Evolutionary conservation across 176 grass and related monocot species (phyloP).

Genomic region (Cenchrus purpureus): DNA sequence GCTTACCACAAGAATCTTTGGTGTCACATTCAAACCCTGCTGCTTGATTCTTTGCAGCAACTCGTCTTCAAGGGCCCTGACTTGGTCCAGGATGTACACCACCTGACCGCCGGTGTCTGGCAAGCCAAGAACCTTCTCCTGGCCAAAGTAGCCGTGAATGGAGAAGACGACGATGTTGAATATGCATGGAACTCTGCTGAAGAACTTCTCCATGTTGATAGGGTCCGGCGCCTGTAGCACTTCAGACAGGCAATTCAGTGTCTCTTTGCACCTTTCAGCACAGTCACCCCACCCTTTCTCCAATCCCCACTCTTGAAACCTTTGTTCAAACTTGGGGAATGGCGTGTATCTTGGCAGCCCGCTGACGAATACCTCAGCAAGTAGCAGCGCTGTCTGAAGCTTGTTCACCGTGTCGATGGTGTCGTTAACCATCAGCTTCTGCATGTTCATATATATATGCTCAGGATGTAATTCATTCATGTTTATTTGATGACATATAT

Average conservation of each 20-base stretch:
- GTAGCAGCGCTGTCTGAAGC: conserved; percentile 84
- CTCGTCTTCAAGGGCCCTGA: conserved; percentile 92
- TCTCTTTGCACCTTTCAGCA: conserved; percentile 80
- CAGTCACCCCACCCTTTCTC: conserved; percentile 98
- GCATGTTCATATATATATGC: conserved; percentile 27
- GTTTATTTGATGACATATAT: too few species aligned
- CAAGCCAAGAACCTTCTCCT: conserved; percentile 95
- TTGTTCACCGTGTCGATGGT: conserved; percentile 77
- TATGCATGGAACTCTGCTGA: conserved; percentile 72
- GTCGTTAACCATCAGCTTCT: conserved; percentile 94
- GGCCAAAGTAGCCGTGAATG: conserved; percentile 94
- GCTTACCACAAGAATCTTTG: conserved; percentile 95
- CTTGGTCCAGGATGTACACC: conserved; percentile 98
- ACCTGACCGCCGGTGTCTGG: conserved; percentile 98
- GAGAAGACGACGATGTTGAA: conserved; percentile 93
- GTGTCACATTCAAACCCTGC: conserved; percentile 77
- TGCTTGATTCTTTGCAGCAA: conserved; percentile 85
- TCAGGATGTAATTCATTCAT: background rate
- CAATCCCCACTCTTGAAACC: conserved; percentile 97
- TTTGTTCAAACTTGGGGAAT: conserved; percentile 84
- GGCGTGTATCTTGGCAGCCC: conserved; percentile 74
- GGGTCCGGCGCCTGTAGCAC: conserved; percentile 97
- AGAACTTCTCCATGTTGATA: conserved; percentile 86
- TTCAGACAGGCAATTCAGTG: conserved; percentile 82
- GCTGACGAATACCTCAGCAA: conserved; percentile 77